Conservation (phyloP, 1,284 basidiomycete species). For the Irpex rosettiformis region DNA sequence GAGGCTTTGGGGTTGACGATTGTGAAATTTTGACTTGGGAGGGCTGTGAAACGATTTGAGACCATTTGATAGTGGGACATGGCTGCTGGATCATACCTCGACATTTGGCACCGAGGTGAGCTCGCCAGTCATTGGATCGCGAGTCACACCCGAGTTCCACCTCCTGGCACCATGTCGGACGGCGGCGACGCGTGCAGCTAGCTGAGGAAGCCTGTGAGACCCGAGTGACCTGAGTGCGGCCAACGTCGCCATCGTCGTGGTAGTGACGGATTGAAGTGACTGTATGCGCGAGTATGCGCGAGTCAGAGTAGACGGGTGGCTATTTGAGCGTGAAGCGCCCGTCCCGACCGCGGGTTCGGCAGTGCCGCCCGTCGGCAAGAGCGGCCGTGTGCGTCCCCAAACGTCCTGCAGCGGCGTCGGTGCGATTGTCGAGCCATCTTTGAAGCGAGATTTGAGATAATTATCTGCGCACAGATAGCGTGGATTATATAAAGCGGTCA, state of each 20-base stretch:
- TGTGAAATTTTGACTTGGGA: conserved; percentile 45
- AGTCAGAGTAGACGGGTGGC: neutral
- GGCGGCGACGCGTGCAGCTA: neutral
- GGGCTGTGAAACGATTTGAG: conserved; percentile 32
- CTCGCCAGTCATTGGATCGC: conserved; percentile 24
- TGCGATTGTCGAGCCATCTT: no score
- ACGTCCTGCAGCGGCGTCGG: no score
- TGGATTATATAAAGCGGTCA: neutral
- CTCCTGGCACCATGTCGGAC: conserved; percentile 8
- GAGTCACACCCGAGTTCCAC: conserved; percentile 20
- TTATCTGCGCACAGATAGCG: neutral
- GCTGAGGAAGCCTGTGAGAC: conserved; percentile 5
- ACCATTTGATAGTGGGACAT: neutral
- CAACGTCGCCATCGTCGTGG: conserved; percentile 5
- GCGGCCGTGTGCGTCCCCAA: neutral
- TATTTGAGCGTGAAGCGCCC: conserved; percentile 3
- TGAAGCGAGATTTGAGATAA: no score
- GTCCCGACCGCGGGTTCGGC: neutral
- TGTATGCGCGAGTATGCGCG: no score
- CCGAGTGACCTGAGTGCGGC: conserved; percentile 6
- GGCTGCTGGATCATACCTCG: conserved; percentile 19
- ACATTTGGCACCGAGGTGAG: conserved; percentile 26
- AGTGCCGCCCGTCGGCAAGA: neutral
- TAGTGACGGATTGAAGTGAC: conserved; percentile 1
- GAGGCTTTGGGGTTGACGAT: conserved; percentile 46